A percentile compares a stretch with the other conserved stretches of the same genome.
These are phyloP conservation scores for Cavenderia fasciculata DNA, from an alignment of 78 protist genomes.

Conservation along the genomic window DNA sequence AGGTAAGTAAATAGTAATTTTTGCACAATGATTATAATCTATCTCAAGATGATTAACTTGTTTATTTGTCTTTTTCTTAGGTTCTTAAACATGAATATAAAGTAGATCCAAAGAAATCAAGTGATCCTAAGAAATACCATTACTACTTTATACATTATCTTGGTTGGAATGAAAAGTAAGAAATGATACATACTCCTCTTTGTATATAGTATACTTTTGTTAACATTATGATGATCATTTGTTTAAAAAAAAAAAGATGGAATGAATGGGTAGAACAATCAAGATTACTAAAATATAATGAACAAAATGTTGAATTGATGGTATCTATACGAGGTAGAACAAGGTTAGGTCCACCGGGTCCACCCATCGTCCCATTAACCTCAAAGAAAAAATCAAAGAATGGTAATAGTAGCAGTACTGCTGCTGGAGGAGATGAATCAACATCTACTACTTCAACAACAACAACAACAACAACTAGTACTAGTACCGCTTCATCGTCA, in stretches of 20 bases:
- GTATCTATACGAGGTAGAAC: neutral
- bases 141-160: constrained; percentile 25
- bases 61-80: neutral
- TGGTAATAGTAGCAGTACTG: no score
- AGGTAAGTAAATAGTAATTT: constrained; percentile 7
- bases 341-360: neutral
- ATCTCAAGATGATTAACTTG: neutral
- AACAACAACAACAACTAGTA: neutral
- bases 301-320: constrained; percentile 18
- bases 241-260: constrained; percentile 24
- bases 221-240: no score
- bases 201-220: no score
- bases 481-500: neutral
- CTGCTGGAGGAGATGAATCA: neutral
- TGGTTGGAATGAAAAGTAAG: constrained; percentile 60
- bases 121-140: constrained; percentile 8
- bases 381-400: neutral
- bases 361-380: neutral
- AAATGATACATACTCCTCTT: no score
- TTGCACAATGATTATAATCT: neutral
- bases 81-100: constrained; percentile 9
- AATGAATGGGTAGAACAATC: constrained; percentile 30
- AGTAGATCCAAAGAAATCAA: neutral
- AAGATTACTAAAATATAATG: constrained; percentile 22
- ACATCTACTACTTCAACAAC: neutral